Evolutionary conservation across 2,329 filamentous ascomycete genomes (phyloP).

Genomic region (Harringtonia aguacate): DNA sequence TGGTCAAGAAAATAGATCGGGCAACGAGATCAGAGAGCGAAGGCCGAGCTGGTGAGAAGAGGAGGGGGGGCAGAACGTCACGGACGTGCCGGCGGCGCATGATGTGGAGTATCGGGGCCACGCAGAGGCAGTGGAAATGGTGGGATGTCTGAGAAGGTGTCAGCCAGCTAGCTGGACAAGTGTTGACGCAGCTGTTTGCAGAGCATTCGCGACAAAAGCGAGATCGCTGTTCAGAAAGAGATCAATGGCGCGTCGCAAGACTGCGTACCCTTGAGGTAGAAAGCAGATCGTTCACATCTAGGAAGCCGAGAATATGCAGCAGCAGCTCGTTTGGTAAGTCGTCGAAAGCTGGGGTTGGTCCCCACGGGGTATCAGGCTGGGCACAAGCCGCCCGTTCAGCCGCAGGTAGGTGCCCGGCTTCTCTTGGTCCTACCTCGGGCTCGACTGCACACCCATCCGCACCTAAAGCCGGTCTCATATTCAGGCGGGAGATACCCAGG

Average conservation of each 20-base stretch:
- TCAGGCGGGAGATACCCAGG: no score
- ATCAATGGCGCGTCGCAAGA: background rate
- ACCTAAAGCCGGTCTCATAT: no score
- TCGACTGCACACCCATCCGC: no score
- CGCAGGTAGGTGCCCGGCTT: no score
- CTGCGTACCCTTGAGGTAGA: constrained; percentile 40
- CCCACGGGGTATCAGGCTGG: background rate
- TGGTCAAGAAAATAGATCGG: constrained; percentile 56
- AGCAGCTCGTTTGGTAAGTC: constrained; percentile 46
- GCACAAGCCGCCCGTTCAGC: no score
- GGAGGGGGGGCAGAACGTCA: constrained; percentile 39
- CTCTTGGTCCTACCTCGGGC: no score
- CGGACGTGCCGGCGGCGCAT: constrained; percentile 49
- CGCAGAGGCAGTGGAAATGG: constrained; percentile 49
- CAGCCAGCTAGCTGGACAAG: background rate
- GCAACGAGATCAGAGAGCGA: constrained; percentile 50
- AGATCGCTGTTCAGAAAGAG: background rate
- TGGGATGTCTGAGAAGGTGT: constrained; percentile 41
- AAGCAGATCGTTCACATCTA: constrained; percentile 47
- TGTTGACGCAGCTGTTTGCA: no score
- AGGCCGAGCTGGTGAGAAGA: constrained; percentile 47
- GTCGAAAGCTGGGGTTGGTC: constrained; percentile 14
- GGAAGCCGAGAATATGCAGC: constrained; percentile 41
- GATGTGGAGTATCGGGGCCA: constrained; percentile 54
- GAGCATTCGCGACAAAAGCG: no score